Percentiles rank a stretch among this genome's conserved stretches.
These are phyloP conservation scores for Cryphonectria nitschkei DNA, from an alignment of 2,329 filamentous ascomycete species.

Conservation along the genomic window DNA sequence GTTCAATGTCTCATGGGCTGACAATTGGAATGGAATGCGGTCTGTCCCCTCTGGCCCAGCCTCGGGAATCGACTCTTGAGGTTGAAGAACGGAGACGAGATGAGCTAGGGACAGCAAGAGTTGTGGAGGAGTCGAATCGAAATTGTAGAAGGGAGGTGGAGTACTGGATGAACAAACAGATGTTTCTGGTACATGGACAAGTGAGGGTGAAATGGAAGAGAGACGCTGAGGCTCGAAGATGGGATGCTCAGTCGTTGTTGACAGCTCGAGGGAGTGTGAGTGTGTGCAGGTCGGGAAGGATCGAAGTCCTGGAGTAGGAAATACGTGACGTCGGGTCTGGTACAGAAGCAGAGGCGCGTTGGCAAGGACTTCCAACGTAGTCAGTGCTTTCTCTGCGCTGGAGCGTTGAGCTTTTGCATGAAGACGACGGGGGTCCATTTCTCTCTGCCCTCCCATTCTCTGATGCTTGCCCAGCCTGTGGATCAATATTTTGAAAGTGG, in stretches of 20 bases:
- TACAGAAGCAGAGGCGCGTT: slow-evolving; percentile 1
- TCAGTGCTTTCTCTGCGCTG: background rate
- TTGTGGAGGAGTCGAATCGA: background rate
- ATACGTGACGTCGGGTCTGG: slow-evolving; percentile 12
- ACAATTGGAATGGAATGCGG: slow-evolving; percentile 14
- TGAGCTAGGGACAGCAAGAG: background rate
- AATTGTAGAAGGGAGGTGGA: background rate
- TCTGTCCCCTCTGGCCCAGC: background rate
- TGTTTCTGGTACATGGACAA: slow-evolving; percentile 2
- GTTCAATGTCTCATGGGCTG: slow-evolving; percentile 23
- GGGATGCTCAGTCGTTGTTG: slow-evolving; percentile 9
- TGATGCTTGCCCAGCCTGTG: background rate
- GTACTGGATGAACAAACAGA: background rate
- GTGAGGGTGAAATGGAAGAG: background rate
- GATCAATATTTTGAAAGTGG: slow-evolving; percentile 17
- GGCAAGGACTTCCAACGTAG: background rate
- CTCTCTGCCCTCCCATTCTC: background rate
- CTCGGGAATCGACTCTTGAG: slow-evolving; percentile 6
- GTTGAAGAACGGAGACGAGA: slow-evolving; percentile 5
- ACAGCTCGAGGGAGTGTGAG: background rate
- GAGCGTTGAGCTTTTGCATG: slow-evolving; percentile 9
- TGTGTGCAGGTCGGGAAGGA: background rate
- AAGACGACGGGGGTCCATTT: background rate
- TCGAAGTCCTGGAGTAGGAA: background rate
- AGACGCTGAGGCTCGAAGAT: background rate